A percentile compares a stretch with the other conserved stretches of the same genome.
Evolutionary conservation across 202 grass and related monocot species (phyloP).

Genomic region (Sporobolus alterniflorus): DNA sequence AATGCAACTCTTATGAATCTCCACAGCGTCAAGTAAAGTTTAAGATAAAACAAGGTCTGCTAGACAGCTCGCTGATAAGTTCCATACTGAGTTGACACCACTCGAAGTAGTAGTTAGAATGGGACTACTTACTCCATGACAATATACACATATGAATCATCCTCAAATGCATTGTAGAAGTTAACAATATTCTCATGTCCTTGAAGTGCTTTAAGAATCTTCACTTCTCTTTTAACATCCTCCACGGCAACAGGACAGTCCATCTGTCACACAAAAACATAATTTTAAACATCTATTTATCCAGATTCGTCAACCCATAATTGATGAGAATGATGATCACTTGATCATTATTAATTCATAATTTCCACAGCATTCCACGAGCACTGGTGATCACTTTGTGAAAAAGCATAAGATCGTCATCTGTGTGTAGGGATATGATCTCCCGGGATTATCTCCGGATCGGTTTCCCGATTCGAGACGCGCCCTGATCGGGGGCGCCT

Average conservation of each 20-base stretch:
- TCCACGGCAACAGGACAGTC: slow-evolving; percentile 78
- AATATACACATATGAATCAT: slow-evolving; percentile 96
- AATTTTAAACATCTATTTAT: slow-evolving; percentile 25
- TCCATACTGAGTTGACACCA: neutral
- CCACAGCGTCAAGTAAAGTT: slow-evolving; percentile 10
- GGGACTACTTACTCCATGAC: slow-evolving; percentile 95
- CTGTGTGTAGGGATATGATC: no score
- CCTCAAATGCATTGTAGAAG: slow-evolving; percentile 93
- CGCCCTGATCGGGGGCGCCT: no score
- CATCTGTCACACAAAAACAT: slow-evolving; percentile 68
- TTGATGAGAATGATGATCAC: neutral
- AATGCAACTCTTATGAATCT: slow-evolving; percentile 23
- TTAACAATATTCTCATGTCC: slow-evolving; percentile 98
- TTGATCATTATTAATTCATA: slow-evolving; percentile 15
- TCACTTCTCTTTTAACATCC: slow-evolving; percentile 99
- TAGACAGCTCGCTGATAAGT: neutral
- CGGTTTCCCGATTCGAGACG: no score
- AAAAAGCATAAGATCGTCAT: neutral
- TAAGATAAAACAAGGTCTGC: neutral
- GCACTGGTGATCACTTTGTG: neutral
- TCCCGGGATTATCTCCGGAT: no score
- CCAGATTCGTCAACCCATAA: slow-evolving; percentile 10
- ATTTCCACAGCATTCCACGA: neutral
- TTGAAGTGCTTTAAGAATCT: slow-evolving; percentile 86
- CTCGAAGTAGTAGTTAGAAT: slow-evolving; percentile 15